Conservation (phyloP, 2,329 filamentous ascomycete genomes). For the Biscogniauxia marginata region DNA sequence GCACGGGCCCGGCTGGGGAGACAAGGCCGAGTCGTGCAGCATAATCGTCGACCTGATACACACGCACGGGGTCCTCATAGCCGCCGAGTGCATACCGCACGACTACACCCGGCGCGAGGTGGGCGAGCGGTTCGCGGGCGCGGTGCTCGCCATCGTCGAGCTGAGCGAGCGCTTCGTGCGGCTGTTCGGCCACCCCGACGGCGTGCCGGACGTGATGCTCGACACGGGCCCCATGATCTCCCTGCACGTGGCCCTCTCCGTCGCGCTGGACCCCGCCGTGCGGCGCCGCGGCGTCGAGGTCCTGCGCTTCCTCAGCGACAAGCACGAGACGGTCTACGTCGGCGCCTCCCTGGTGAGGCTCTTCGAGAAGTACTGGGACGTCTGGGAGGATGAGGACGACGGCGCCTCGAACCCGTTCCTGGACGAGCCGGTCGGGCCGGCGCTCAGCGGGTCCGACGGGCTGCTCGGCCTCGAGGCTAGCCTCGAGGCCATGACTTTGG, state of each 20-base stretch:
- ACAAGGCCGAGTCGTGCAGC: neutral
- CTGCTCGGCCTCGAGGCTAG: neutral
- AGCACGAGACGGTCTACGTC: constrained; percentile 6
- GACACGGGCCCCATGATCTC: constrained; percentile 4
- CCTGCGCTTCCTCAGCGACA: neutral
- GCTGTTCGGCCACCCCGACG: neutral
- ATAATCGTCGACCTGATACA: constrained; percentile 3
- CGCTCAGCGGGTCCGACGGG: neutral
- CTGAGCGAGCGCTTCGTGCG: neutral
- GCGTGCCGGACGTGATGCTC: constrained; percentile 1
- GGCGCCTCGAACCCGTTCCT: neutral
- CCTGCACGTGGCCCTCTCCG: neutral
- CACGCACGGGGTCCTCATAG: neutral
- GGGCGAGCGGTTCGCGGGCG: neutral
- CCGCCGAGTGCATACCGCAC: constrained; percentile 4
- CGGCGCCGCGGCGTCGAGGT: constrained; percentile 2
- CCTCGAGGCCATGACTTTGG: neutral
- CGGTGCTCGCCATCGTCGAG: neutral
- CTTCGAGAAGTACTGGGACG: constrained; percentile 1
- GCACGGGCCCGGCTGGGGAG: neutral
- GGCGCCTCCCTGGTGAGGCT: neutral
- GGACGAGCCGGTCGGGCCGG: constrained; percentile 1
- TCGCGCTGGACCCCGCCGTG: neutral
- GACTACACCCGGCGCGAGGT: neutral
- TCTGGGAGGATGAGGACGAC: constrained; percentile 2